Evolutionary conservation across 148 eudicot genomes (phyloP).

Genomic region (Dysphania ambrosioides): DNA sequence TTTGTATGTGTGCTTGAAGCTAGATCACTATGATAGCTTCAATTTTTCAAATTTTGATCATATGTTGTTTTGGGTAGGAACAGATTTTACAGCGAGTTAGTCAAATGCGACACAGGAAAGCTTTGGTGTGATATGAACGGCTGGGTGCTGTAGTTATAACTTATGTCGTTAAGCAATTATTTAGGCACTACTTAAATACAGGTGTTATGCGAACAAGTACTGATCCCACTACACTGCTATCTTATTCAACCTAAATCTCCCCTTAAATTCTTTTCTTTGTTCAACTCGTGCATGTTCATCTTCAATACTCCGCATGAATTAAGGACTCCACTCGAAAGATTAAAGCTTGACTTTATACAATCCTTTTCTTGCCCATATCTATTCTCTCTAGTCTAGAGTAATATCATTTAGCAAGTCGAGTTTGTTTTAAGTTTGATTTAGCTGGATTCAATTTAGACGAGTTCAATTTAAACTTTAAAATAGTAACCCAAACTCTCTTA

Average conservation of each 20-base stretch:
- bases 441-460: neutral
- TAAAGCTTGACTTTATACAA: neutral
- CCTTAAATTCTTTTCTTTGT: neutral
- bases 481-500: neutral
- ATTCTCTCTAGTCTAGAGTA: neutral
- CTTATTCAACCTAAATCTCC: neutral
- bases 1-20: constrained; percentile 8
- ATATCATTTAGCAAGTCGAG: neutral
- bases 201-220: neutral
- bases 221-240: neutral
- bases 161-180: constrained; percentile 25
- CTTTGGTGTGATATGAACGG: constrained; percentile 20
- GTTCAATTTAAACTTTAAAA: no score
- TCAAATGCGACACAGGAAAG: constrained; percentile 17
- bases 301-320: neutral
- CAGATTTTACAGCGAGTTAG: constrained; percentile 7
- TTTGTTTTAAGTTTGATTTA: neutral
- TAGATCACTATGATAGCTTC: neutral
- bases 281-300: neutral
- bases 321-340: neutral
- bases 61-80: constrained; percentile 26
- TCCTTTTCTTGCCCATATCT: no score
- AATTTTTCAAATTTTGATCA: constrained; percentile 2
- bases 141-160: constrained; percentile 11
- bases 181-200: constrained; percentile 9